A percentile compares a stretch with the other conserved stretches of the same genome.
phyloP scores from a whole-genome alignment of 441 rosid genomes.

The Hypseocharis bilobata region DNA sequence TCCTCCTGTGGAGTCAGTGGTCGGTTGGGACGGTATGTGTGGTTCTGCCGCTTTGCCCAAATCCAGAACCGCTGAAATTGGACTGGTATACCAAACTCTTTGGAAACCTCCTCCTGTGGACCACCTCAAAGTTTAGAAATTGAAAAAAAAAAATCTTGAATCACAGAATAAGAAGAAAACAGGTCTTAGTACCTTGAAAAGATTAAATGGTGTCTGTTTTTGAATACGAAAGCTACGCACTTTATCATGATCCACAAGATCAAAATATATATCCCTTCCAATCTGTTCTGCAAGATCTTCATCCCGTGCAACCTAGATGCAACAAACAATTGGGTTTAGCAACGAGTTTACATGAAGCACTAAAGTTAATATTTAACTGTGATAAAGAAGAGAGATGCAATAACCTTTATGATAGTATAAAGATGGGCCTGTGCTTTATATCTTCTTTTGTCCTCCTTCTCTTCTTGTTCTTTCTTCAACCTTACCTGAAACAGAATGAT shows the following conservation, averaged over 20 bases:
- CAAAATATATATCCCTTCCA: constrained; percentile 79
- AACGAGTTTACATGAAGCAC: neutral
- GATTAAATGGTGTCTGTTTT: constrained; percentile 60
- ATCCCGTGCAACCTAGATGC: constrained; percentile 70
- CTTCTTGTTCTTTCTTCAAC: constrained; percentile 87
- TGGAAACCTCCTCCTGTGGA: constrained; percentile 82
- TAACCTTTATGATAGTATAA: constrained; percentile 74
- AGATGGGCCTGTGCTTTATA: constrained; percentile 87
- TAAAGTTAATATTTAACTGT: neutral
- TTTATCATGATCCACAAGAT: constrained; percentile 91
- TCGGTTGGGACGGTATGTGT: constrained; percentile 92
- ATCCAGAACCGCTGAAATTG: constrained; percentile 84
- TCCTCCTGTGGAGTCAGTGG: constrained; percentile 78
- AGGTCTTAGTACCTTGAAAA: constrained; percentile 52
- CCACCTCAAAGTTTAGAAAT: constrained; percentile 18
- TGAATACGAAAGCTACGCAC: constrained; percentile 76
- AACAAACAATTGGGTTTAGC: constrained; percentile 20
- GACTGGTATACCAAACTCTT: constrained; percentile 79
- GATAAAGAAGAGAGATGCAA: neutral
- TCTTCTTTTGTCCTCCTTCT: constrained; percentile 70
- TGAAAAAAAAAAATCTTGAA: no score
- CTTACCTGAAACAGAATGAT: constrained; percentile 48
- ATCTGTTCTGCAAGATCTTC: constrained; percentile 77
- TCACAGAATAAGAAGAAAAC: neutral
- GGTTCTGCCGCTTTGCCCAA: constrained; percentile 97